Conservation (phyloP, 1,284 basidiomycete species). For the Cryptococcus jaspeensis region DNA sequence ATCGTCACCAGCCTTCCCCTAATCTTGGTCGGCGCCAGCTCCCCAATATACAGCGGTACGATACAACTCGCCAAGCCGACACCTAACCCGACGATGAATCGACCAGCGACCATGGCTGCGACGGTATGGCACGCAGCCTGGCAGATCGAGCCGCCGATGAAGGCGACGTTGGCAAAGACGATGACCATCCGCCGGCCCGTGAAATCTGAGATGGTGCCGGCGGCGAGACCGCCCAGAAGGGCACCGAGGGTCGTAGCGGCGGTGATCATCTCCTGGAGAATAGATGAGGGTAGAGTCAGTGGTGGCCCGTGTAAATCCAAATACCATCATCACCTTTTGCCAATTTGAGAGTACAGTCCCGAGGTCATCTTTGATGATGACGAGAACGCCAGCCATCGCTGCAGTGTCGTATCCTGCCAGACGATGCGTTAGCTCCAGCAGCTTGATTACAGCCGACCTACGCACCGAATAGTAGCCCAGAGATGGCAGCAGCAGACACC, state of each 20-base stretch:
- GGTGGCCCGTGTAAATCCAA: neutral
- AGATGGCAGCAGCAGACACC: conserved; percentile 54
- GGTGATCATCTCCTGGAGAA: conserved; percentile 68
- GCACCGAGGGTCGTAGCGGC: conserved; percentile 77
- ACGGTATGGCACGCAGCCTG: conserved; percentile 62
- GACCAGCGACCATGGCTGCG: conserved; percentile 70
- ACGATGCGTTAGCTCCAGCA: neutral
- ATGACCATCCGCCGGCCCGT: conserved; percentile 69
- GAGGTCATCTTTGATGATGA: conserved; percentile 68
- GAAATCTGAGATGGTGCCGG: conserved; percentile 70
- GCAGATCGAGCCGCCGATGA: conserved; percentile 68
- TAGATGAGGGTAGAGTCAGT: neutral
- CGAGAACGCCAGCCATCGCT: conserved; percentile 63
- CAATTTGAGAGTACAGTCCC: conserved; percentile 61
- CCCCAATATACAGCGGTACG: conserved; percentile 78
- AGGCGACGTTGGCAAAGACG: conserved; percentile 68
- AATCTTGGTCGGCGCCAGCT: conserved; percentile 71
- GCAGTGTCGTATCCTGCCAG: conserved; percentile 73
- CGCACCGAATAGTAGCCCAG: conserved; percentile 73
- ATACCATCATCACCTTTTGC: conserved; percentile 59
- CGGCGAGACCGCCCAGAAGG: conserved; percentile 67
- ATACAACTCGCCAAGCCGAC: conserved; percentile 68
- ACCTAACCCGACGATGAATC: conserved; percentile 63
- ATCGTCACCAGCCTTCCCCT: conserved; percentile 70
- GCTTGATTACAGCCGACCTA: neutral